Evolutionary conservation across 768 basidiomycete species (phyloP).

Genomic region (Tephrocybe sp.): DNA sequence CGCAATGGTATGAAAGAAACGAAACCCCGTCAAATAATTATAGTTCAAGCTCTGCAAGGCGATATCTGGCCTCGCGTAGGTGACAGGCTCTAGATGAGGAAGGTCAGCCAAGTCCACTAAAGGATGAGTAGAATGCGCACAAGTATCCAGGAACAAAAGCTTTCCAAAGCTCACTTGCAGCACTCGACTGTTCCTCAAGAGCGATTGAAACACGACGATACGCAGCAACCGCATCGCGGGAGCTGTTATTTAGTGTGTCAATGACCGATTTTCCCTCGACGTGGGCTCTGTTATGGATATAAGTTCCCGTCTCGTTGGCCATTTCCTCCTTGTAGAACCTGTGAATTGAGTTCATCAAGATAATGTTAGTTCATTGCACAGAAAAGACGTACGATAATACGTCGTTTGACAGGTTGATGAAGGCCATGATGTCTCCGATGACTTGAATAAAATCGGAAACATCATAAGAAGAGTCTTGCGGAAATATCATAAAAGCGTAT

Average conservation of each 20-base stretch:
- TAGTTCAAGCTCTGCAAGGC: background rate
- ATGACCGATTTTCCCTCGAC: background rate
- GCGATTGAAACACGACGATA: background rate
- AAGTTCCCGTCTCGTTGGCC: background rate
- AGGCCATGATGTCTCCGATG: background rate
- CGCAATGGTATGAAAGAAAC: no score
- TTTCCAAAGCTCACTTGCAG: background rate
- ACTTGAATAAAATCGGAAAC: background rate
- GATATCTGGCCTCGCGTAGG: background rate
- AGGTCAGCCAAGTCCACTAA: background rate
- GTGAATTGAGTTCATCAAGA: background rate
- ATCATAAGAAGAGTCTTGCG: background rate
- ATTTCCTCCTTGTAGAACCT: conserved; percentile 7
- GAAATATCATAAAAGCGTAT: conserved; percentile 1
- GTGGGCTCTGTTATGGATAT: conserved; percentile 1
- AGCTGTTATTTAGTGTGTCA: background rate
- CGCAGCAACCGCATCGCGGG: background rate
- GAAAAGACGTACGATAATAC: background rate
- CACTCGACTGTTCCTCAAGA: background rate
- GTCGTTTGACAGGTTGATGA: background rate
- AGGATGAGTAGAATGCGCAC: background rate
- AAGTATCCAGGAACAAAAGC: background rate
- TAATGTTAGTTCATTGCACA: background rate
- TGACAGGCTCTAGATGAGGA: background rate
- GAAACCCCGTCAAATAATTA: no score